Evolutionary conservation across 2,329 filamentous ascomycete species (phyloP), one percentile per base, ranked within the genome.

Genomic region (Aspergillus novoparasiticus): DNA sequence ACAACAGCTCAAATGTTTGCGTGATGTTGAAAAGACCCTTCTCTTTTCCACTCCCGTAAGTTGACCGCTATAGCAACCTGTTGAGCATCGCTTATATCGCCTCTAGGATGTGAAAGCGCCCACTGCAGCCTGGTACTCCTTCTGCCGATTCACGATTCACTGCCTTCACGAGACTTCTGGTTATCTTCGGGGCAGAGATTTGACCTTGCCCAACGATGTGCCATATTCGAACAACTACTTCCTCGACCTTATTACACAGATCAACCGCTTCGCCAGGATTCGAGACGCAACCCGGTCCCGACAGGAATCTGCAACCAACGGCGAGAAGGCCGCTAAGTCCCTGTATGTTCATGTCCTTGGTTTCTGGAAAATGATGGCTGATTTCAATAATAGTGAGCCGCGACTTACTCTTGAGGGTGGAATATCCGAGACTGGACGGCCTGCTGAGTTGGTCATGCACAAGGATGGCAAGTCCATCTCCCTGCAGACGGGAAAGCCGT

Each of bases 181-280:
- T 79, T 90, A 90, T 79, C 85, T 97, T 68, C 90, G 87, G 83
- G 93, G 96, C 76, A 89, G 89, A 76, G 94, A 98, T 78, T 92
- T 94, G 81, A 89, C 90, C 69, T 88, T 92, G 77, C 90, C 92
- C 64, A 84, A 87, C 79, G 94, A 98, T 79, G 89, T 91, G 73
- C 93, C 93, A 69, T 98, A 97, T 84, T 95, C 90, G 85, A 93
- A 91, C 86, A 92, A 92, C 76, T 98, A 98, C 81, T 97, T 97
- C 78, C 90, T 97, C 81, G 94, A 98, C 82, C 89, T 98, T 65
- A 90, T 96, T 78, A 92, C 96, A 78, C 94, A 97, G 86, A 93
- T 97, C 72, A 88, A 89, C 76, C 87, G 92, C 76, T 96, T 97
- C 87, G 94, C 93, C 65, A 87, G 89, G 73, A 91, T 95, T 77